phyloP scores from a whole-genome alignment of 192 early-diverging fungal genomes.

The Coemansia furcata region DNA sequence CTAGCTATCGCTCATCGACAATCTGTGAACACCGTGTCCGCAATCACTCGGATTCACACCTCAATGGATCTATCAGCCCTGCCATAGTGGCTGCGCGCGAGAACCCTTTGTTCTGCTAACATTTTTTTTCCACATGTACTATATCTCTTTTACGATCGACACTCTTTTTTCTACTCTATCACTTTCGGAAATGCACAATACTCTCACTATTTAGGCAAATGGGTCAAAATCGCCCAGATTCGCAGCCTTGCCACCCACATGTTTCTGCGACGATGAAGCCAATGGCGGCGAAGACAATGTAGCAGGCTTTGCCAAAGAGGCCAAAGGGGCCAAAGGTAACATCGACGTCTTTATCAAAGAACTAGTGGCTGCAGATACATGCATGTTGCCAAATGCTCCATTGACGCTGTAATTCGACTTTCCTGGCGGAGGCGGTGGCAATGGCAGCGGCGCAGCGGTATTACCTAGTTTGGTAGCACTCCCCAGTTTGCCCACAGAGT shows the following conservation, averaged over 20 bases:
- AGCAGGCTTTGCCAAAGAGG: constrained; percentile 1
- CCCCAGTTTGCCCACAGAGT: constrained; percentile 6
- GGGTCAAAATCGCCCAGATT: constrained; percentile 50
- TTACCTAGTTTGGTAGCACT: neutral
- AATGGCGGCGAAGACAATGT: neutral
- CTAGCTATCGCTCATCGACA: neutral
- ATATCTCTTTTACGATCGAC: neutral
- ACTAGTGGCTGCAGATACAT: neutral
- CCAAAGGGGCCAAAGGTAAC: constrained; percentile 4
- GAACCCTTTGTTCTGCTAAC: constrained; percentile 34
- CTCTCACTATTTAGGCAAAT: constrained; percentile 16
- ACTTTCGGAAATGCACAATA: neutral
- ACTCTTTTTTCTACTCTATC: neutral
- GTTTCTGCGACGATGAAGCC: constrained; percentile 15
- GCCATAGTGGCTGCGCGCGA: constrained; percentile 21
- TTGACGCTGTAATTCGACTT: neutral
- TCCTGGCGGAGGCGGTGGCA: constrained; percentile 2
- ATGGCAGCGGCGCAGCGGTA: neutral
- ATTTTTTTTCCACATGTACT: constrained; percentile 5
- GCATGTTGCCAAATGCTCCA: neutral
- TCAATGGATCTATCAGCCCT: neutral
- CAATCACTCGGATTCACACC: neutral
- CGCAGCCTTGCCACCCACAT: constrained; percentile 33
- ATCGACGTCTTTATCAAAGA: neutral
- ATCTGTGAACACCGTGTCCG: neutral